Evolutionary conservation across 2,329 filamentous ascomycete species (phyloP), one percentile per base, ranked within the genome.

Genomic region (Epichloe amarillans): DNA sequence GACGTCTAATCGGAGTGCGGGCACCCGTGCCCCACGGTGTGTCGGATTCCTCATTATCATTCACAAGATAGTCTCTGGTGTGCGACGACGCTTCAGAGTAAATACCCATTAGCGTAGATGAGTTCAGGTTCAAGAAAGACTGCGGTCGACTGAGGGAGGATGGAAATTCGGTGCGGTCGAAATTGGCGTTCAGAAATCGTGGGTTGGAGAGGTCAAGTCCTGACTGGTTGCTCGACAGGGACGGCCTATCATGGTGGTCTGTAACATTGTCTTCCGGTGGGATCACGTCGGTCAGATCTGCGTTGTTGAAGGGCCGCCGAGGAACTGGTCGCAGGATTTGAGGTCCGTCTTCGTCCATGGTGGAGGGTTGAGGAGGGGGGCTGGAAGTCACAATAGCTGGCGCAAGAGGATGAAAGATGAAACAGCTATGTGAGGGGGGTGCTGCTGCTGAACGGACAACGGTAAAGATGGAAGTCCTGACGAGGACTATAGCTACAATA

Each of bases 91-190:
- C 79, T 6, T 81, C 82, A 11, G 82, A 83, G 72, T 95, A 98
- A 61, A 98, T 98, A 50, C 93, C 91, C 58, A 85, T 86, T 5
- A 98, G 77, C 0, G 93, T 95, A 2, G 88, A 90, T 10, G 86
- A 84, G 4, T 88, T 95, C 53, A 98, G 76, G 64, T 96, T 95
- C 62, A 89, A 72, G 52, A 88, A 79, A 10, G 88, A 95, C 56
- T 84, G 81, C 23, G 83, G 86, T 52, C 87, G 81, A 62, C 78
- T 83, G 56, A 80, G 72, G 48, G 76, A 69, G 46, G 60, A 39
- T 35, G 47, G 40, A 2, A 60, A 58, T 33, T 65, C 61, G 43
- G 62, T 57, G 4, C 60, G 53, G 21, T 54, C 47, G 30, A 76
- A 80, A 56, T 73, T 75, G 55, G 72, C 74, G 56, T 68, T 72